A percentile compares a stretch with the other conserved stretches of the same genome.
Conservation (phyloP, 73 alveolate genomes). For the Uronychia setigera region DNA sequence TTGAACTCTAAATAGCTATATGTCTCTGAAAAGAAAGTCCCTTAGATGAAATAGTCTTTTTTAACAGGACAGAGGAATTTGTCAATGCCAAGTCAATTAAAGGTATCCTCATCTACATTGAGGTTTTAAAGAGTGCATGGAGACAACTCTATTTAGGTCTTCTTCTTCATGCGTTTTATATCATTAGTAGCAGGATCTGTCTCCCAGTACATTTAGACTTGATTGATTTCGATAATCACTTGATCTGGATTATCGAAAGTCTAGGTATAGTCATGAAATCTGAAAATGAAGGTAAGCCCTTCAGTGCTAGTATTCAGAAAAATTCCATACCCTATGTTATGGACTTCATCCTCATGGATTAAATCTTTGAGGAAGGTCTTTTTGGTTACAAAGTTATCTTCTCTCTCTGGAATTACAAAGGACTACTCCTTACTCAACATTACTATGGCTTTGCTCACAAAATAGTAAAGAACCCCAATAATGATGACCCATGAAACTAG, state of each 20-base stretch:
- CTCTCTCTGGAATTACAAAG: neutral
- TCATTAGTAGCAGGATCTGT: neutral
- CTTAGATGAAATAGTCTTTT: conserved; percentile 1
- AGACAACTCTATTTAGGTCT: neutral
- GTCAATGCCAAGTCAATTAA: conserved; percentile 1
- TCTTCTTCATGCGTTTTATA: neutral
- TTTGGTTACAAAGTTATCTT: neutral
- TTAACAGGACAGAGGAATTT: conserved; percentile 14
- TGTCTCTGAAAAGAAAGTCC: conserved; percentile 3
- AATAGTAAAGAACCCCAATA: neutral
- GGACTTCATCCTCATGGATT: neutral
- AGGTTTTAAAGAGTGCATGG: neutral
- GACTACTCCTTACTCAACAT: neutral
- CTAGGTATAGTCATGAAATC: neutral
- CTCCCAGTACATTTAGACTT: conserved; percentile 1
- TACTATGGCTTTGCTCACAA: neutral
- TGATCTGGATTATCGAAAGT: neutral
- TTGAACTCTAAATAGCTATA: conserved; percentile 8
- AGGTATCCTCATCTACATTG: neutral
- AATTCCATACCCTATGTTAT: neutral
- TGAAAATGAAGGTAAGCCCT: neutral
- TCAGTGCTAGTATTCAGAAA: neutral
- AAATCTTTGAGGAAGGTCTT: neutral
- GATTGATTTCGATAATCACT: neutral
- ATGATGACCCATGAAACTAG: neutral